Evolutionary conservation across 495 filamentous ascomycete genomes (phyloP).

Genomic region (Aspergillus bridgeri): DNA sequence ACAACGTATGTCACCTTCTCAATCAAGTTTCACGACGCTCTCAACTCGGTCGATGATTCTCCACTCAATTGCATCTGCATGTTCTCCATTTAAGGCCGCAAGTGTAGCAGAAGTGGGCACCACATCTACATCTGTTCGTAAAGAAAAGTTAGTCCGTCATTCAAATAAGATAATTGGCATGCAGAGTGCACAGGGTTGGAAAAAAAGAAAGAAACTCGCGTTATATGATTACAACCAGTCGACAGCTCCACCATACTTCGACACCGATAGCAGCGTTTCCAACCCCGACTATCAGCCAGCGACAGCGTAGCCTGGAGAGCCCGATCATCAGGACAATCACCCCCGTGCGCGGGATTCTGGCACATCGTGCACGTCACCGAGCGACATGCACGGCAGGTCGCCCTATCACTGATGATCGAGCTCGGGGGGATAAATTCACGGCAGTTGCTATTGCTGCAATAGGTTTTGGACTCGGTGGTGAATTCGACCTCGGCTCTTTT

Average conservation of each 20-base stretch:
- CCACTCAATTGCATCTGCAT: too few relatives aligned
- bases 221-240: conserved; percentile 60
- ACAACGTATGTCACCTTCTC: too few relatives aligned
- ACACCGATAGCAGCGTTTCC: conserved; percentile 60
- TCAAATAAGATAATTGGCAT: too few relatives aligned
- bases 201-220: conserved; percentile 39
- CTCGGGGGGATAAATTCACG: conserved; percentile 38
- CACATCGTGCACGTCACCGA: conserved; percentile 33
- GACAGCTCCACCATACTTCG: conserved; percentile 54
- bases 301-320: conserved; percentile 45
- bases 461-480: conserved; percentile 16
- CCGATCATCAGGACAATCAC: conserved; percentile 51
- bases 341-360: conserved; percentile 32
- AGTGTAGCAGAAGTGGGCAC: too few relatives aligned
- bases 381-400: conserved; percentile 36
- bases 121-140: too few relatives aligned
- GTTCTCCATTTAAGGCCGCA: too few relatives aligned
- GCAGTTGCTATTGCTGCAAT: conserved; percentile 17
- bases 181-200: too few relatives aligned
- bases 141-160: too few relatives aligned
- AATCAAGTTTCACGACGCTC: too few relatives aligned
- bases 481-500: conserved; percentile 17
- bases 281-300: conserved; percentile 53
- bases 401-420: conserved; percentile 29
- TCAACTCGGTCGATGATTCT: too few relatives aligned